Conservation (phyloP, 2,329 filamentous ascomycete genomes). For the Diplodia mutila region DNA sequence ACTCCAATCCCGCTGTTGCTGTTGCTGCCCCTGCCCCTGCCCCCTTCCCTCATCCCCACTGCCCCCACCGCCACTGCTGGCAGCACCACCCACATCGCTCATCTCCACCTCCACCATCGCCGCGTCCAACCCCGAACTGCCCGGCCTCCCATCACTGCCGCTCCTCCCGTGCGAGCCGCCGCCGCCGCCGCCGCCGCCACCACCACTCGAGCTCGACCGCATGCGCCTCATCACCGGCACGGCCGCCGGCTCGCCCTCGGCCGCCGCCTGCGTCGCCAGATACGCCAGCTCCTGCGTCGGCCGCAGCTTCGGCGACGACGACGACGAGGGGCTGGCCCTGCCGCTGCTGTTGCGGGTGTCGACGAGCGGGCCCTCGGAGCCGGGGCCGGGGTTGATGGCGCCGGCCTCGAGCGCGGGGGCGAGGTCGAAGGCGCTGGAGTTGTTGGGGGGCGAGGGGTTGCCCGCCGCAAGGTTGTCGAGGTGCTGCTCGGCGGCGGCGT, state of each 20-base stretch:
- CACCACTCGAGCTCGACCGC: not conserved
- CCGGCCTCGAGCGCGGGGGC: not conserved
- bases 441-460: not conserved
- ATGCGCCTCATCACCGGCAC: slow-evolving; percentile 6
- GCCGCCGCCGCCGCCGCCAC: not conserved
- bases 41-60: not conserved
- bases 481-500: not conserved
- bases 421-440: slow-evolving; percentile 5
- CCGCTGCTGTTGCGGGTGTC: not conserved
- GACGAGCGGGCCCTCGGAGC: not conserved
- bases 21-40: not conserved
- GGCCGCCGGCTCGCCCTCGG: slow-evolving; percentile 1
- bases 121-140: not conserved
- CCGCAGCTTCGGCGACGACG: not conserved
- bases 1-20: not conserved
- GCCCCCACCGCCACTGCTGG: not conserved
- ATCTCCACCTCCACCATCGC: slow-evolving; percentile 21
- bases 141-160: not conserved
- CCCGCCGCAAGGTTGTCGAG: not conserved
- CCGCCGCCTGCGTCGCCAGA: slow-evolving; percentile 5
- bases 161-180: not conserved
- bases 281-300: not conserved
- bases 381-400: not conserved
- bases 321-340: not conserved
- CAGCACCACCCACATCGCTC: not conserved